A percentile compares a stretch with the other conserved stretches of the same genome.
These are phyloP conservation scores for Kokia cookei DNA, from an alignment of 441 rosid species.

Conservation along the genomic window DNA sequence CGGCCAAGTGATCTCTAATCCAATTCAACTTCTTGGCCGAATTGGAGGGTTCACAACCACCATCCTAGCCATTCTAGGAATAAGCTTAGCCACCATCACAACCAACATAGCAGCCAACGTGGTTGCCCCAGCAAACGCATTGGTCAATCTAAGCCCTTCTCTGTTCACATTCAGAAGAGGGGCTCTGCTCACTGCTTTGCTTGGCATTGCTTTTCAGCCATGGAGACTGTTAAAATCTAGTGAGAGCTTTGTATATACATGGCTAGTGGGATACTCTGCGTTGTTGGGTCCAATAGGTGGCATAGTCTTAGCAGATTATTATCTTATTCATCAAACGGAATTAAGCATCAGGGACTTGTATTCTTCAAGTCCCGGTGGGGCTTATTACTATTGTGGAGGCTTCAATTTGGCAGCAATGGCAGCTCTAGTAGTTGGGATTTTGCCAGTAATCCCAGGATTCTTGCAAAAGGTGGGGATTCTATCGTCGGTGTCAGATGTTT, in stretches of 20 bases:
- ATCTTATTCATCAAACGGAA: slow-evolving; percentile 38
- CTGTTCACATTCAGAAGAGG: slow-evolving; percentile 71
- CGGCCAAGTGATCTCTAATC: slow-evolving; percentile 72
- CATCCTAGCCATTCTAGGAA: slow-evolving; percentile 60
- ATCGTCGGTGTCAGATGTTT: slow-evolving; percentile 25
- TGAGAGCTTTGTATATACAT: slow-evolving; percentile 90
- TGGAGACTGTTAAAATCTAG: slow-evolving; percentile 82
- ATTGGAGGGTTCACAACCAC: slow-evolving; percentile 65
- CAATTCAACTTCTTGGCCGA: slow-evolving; percentile 63
- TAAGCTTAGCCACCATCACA: slow-evolving; percentile 71
- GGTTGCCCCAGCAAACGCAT: slow-evolving; percentile 83
- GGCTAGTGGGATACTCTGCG: slow-evolving; percentile 93
- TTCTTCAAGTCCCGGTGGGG: slow-evolving; percentile 49
- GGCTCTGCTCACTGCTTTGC: slow-evolving; percentile 65
- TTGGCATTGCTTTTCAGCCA: slow-evolving; percentile 79
- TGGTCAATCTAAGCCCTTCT: slow-evolving; percentile 77
- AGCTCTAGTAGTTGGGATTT: slow-evolving; percentile 57
- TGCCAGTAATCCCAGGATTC: slow-evolving; percentile 83
- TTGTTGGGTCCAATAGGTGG: slow-evolving; percentile 84
- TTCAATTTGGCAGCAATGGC: slow-evolving; percentile 53
- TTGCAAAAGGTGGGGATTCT: slow-evolving; percentile 58
- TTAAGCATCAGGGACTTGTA: slow-evolving; percentile 54
- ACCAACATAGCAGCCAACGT: slow-evolving; percentile 93
- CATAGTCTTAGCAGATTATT: slow-evolving; percentile 67
- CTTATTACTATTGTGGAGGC: slow-evolving; percentile 59